Evolutionary conservation across 805 yeast species (phyloP).

Genomic region (Ascoidea rubescens): DNA sequence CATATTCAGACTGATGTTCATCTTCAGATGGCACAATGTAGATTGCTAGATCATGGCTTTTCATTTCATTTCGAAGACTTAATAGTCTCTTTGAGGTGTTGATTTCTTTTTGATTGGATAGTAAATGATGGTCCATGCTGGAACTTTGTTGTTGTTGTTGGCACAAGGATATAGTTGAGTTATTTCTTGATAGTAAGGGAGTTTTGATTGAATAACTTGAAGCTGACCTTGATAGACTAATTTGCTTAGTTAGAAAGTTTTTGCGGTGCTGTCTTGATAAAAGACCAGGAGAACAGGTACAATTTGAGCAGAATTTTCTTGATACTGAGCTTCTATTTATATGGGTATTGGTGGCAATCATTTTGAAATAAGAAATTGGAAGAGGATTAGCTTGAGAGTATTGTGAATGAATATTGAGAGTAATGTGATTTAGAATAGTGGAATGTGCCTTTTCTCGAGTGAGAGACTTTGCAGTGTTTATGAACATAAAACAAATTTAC

Average conservation of each 20-base stretch:
- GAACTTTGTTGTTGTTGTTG: background rate
- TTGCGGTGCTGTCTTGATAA: conserved; percentile 53
- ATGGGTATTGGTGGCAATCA: too few relatives aligned
- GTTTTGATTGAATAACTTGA: conserved; percentile 13
- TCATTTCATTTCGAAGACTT: conserved; percentile 52
- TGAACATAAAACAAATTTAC: too few relatives aligned
- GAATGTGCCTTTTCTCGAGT: too few relatives aligned
- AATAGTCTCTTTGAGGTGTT: conserved; percentile 48
- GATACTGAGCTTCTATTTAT: background rate
- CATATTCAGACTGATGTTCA: conserved; percentile 88
- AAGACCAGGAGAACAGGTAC: conserved; percentile 78
- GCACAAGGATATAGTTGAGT: conserved; percentile 21
- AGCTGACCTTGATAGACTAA: conserved; percentile 19
- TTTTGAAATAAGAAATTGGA: too few relatives aligned
- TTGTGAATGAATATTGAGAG: too few relatives aligned
- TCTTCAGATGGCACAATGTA: conserved; percentile 82
- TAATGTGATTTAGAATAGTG: too few relatives aligned
- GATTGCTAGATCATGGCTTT: conserved; percentile 45
- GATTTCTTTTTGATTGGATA: conserved; percentile 24
- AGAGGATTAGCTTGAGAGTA: too few relatives aligned
- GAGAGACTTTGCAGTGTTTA: too few relatives aligned
- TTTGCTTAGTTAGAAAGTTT: conserved; percentile 30
- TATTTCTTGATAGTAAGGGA: conserved; percentile 12
- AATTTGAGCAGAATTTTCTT: conserved; percentile 46
- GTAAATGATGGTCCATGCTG: background rate